A percentile compares a stretch with the other conserved stretches of the same genome.
These are phyloP conservation scores for Penicillium rolfsii DNA, from an alignment of 2,329 filamentous ascomycete species.

Conservation along the genomic window DNA sequence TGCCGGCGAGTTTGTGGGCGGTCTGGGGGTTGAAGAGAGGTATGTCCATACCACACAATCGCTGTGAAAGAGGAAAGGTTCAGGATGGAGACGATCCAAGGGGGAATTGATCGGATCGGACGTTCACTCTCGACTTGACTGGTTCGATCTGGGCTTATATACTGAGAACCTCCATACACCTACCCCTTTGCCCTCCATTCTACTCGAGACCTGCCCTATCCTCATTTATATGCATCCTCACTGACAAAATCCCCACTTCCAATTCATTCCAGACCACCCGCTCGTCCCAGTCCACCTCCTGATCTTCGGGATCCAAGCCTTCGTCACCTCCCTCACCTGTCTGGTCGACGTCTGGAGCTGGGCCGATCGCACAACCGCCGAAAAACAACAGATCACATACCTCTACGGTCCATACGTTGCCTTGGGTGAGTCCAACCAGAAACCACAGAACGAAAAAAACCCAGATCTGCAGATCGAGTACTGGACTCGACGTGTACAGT, in stretches of 20 bases:
- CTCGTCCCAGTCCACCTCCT: conserved; percentile 63
- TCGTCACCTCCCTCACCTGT: conserved; percentile 65
- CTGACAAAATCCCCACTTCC: not conserved
- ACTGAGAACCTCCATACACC: not conserved
- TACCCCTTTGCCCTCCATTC: too few species aligned
- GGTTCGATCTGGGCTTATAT: not conserved
- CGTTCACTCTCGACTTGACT: not conserved
- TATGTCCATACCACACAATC: conserved; percentile 34
- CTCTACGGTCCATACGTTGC: conserved; percentile 62
- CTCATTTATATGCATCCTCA: not conserved
- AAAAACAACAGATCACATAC: conserved; percentile 55
- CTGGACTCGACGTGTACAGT: too few species aligned
- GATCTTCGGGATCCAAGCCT: conserved; percentile 62
- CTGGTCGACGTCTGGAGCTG: conserved; percentile 64
- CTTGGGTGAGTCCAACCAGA: conserved; percentile 51
- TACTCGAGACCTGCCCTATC: too few species aligned
- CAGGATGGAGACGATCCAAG: too few species aligned
- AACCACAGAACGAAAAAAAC: too few species aligned
- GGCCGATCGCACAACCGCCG: conserved; percentile 47
- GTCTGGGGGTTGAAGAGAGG: conserved; percentile 58
- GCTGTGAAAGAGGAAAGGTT: not conserved
- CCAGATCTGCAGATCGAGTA: too few species aligned
- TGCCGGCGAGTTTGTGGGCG: conserved; percentile 64
- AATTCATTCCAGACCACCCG: conserved; percentile 55
- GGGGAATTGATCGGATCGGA: too few species aligned